Base-by-base conservation (phyloP, 2,329 filamentous ascomycete genomes). In the Trichoderma sp. region DNA sequence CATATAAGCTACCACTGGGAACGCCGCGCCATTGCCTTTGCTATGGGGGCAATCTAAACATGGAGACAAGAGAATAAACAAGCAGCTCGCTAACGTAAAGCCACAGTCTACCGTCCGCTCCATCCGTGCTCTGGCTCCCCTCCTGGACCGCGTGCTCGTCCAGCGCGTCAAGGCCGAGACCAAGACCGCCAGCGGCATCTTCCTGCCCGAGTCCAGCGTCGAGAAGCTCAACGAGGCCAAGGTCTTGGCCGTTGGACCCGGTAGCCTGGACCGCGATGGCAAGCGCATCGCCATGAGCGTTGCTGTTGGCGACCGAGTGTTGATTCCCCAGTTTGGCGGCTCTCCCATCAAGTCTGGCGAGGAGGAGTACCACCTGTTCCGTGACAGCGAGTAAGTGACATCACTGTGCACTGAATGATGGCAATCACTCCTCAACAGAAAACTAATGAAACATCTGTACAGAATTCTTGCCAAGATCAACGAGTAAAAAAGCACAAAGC, bases 381-480 rank as follows among this genome's bases (percentile, higher is more conserved):
- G 96, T 78, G 96, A 99, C 84, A 92, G 94, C 86, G 96, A 99
- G 95, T 98, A 90, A 84, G 94, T 91, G 5, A 2, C 57, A 67
- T 56, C 5, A 27, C 8, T 49, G 16, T 19, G 31, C 16, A 31
- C 29, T 5, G 19, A 8, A 14, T 13, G 11, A 21, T n/a, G 40
- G 7, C 7, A n/a, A 7, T 35, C 11, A 35, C 11, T 13, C 13
- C 35, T 31, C 6, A n/a, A 3, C 3, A 7, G 5, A 19, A n/a
- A n/a, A n/a, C 7, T 31, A 24, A 47, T 74, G 73, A 35, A 78
- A 5, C 5, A 14, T 6, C 2, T 71, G 29, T 47, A 40, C 16
- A 97, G 95, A 82, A 93, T 99, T 76, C 89, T 99, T 71, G 96
- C 96, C 82, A 99, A 98, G 91, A 97, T 99, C 88, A 97, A 93